phyloP scores from a whole-genome alignment of 345 rosid genomes.

The Psidium friedrichsthalianum region DNA sequence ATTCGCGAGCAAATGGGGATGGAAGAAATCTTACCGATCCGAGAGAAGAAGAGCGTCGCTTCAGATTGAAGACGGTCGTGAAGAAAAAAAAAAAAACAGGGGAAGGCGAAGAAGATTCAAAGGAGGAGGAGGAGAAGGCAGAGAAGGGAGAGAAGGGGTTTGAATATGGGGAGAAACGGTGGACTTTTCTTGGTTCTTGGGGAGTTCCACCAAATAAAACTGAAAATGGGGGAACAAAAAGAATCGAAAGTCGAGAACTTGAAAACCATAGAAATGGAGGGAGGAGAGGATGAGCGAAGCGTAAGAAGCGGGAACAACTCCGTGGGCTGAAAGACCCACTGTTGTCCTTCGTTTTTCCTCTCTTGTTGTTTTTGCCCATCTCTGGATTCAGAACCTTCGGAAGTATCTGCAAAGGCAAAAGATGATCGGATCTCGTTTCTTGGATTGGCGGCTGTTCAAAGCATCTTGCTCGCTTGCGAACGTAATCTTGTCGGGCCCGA shows the following conservation, averaged over 20 bases:
- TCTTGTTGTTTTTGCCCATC: neutral
- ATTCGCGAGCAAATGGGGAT: neutral
- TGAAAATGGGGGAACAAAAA: neutral
- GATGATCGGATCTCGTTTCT: neutral
- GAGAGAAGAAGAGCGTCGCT: neutral
- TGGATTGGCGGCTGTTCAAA: neutral
- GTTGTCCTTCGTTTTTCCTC: neutral
- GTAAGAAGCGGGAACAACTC: conserved; percentile 41
- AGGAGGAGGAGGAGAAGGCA: neutral
- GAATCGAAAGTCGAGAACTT: neutral
- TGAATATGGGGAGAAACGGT: neutral
- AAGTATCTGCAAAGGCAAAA: neutral
- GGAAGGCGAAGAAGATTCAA: neutral
- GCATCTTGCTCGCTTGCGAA: neutral
- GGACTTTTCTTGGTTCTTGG: neutral
- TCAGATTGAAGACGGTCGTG: neutral
- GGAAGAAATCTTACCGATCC: conserved; percentile 1
- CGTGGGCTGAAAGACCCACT: conserved; percentile 7
- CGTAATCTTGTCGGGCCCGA: neutral
- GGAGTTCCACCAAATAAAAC: neutral
- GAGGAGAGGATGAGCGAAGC: conserved; percentile 7
- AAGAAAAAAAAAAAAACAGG: neutral
- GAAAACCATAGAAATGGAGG: conserved; percentile 1
- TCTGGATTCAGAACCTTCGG: neutral
- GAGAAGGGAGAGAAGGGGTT: neutral